A percentile compares a stretch with the other conserved stretches of the same genome.
Conservation (phyloP, 352 stramenopile species). For the Aphanomyces euteiches region DNA sequence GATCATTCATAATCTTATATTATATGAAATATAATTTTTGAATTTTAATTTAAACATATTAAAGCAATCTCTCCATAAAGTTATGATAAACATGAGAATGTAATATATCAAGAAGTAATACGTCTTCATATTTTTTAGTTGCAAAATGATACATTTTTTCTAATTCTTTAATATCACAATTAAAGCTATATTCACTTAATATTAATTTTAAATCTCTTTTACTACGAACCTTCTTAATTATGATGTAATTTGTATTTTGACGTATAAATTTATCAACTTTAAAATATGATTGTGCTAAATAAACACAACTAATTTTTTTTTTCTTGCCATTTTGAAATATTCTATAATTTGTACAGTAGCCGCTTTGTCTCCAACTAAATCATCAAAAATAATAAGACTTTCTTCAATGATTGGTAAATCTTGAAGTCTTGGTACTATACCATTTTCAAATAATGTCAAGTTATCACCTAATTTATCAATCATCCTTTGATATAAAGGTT, state of each 20-base stretch:
- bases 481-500: constrained; percentile 10
- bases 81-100: constrained; percentile 23
- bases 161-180: constrained; percentile 19
- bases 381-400: not conserved
- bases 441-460: constrained; percentile 11
- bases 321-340: constrained; percentile 19
- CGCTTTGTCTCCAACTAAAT: constrained; percentile 19
- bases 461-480: constrained; percentile 15
- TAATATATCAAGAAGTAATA: constrained; percentile 21
- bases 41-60: too few species aligned
- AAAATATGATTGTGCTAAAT: constrained; percentile 17
- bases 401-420: not conserved
- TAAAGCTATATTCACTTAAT: constrained; percentile 20
- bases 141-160: constrained; percentile 20
- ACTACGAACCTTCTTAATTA: constrained; percentile 17
- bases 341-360: constrained; percentile 21
- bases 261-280: constrained; percentile 20
- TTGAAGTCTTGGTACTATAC: constrained; percentile 26
- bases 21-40: constrained; percentile 20
- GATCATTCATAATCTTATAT: too few species aligned
- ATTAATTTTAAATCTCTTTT: constrained; percentile 27
- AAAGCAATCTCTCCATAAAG: not conserved
- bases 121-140: constrained; percentile 16
- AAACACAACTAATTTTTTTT: constrained; percentile 10
- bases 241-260: constrained; percentile 24